Evolutionary conservation across 148 eudicot species (phyloP), one percentile per base, ranked within the genome.

Genomic region (Chenopodium suecicum): DNA sequence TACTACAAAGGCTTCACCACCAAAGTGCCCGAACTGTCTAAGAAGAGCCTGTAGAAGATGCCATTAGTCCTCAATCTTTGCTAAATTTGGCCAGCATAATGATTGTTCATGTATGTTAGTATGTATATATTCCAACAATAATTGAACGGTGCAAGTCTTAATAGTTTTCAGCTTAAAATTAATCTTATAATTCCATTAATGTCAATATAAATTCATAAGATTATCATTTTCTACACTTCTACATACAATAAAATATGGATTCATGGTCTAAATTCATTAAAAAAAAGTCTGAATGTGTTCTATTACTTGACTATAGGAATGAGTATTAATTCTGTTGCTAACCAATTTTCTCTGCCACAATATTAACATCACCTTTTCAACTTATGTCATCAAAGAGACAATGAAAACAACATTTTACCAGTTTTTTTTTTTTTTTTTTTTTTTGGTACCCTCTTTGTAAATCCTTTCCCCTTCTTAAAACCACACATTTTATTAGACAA

Each of bases 1-100:
- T 54, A 84, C 64, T 76, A 84, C 80, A 41, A 83, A 69, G 70
- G 91, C 84, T 80, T 87, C 97, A 78, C 84, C 78, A 70, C 87
- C 93, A 69, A 87, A 83, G 63, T 90, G 93, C 76, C 98, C 94
- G 54, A 94, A 81, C 70, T 91, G 98, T 78, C 90, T 89, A 70
- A 90, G 75, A 73, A 92, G 83, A 37, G 90, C 92, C 98, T 94
- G 88, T 62, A 52, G 78, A 75, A 64, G 25, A 7, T 34, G 60
- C 34, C 52, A 48, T 75, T 7, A 34, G 1, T 41, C 22, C 44
- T 64, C 29, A 29, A 2, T 10, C 64, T 73, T 46, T 70, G 73
- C 46, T 5, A 66, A 74, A 74, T n/a, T 37, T 20, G 62, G 74
- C 29, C 60, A 22, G 79, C 1, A 79, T 4, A 25, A 44, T 20